A percentile compares a stretch with the other conserved stretches of the same genome.
Evolutionary conservation across 108 stramenopile genomes (phyloP).

Genomic region (Poteriospumella lacustris): DNA sequence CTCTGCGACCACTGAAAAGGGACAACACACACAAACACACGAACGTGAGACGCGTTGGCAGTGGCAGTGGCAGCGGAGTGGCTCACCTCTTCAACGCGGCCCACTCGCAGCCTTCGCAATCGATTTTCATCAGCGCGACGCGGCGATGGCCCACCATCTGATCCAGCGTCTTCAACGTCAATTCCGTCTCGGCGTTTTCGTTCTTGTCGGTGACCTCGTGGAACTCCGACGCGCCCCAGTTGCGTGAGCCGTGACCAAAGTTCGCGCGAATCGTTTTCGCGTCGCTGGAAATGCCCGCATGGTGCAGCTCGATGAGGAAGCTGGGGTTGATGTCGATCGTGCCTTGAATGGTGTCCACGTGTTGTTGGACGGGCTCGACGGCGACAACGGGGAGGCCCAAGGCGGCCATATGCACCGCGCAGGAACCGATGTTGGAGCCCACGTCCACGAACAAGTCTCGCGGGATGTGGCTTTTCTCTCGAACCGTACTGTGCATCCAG

Average conservation of each 20-base stretch:
- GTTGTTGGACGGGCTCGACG: constrained; percentile 2
- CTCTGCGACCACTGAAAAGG: neutral
- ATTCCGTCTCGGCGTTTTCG: neutral
- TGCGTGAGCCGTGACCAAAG: constrained; percentile 12
- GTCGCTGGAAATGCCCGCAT: neutral
- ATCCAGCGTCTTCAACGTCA: neutral
- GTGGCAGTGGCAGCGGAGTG: too few relatives aligned
- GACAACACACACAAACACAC: neutral
- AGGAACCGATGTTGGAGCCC: constrained; percentile 4
- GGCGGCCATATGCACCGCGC: constrained; percentile 8
- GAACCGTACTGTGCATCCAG: neutral
- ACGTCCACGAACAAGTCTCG: neutral
- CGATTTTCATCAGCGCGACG: neutral
- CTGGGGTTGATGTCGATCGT: neutral
- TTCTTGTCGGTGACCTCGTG: neutral
- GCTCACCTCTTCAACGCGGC: neutral
- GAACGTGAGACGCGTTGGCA: neutral
- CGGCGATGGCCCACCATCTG: neutral
- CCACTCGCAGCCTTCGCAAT: constrained; percentile 16
- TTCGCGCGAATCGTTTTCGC: neutral
- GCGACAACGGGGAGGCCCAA: neutral
- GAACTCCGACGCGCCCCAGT: constrained; percentile 14
- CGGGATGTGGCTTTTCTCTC: neutral
- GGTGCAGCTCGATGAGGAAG: neutral
- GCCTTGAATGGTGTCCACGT: constrained; percentile 12